Evolutionary conservation across 2,329 filamentous ascomycete genomes (phyloP).

Genomic region (Achaetomium macrosporum): DNA sequence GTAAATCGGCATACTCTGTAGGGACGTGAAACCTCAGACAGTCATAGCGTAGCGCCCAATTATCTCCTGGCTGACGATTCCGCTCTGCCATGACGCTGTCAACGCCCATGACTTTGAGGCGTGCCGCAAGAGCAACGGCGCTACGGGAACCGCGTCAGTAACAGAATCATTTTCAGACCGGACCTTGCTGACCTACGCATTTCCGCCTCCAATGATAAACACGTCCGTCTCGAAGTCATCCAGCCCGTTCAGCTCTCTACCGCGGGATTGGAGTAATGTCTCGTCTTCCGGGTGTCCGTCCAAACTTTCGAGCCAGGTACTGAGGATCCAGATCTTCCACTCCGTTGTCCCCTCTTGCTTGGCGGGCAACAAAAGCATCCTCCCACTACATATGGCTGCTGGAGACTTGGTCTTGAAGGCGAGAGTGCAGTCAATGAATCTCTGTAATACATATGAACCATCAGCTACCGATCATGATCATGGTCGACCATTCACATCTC

Average conservation of each 20-base stretch:
- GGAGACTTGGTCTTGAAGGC: constrained; percentile 30
- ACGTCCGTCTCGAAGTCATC: constrained; percentile 29
- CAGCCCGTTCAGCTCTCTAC: constrained; percentile 11
- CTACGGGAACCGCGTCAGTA: constrained; percentile 14
- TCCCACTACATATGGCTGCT: constrained; percentile 28
- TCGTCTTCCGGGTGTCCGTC: constrained; percentile 28
- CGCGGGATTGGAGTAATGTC: constrained; percentile 21
- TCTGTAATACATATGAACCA: constrained; percentile 13
- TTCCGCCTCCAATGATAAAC: constrained; percentile 32
- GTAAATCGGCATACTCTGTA: constrained; percentile 32
- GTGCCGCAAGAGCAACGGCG: constrained; percentile 30
- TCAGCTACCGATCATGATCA: not conserved
- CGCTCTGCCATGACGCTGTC: constrained; percentile 33
- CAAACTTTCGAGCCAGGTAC: constrained; percentile 27
- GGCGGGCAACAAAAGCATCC: constrained; percentile 28
- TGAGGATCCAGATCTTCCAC: constrained; percentile 34
- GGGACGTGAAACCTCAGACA: constrained; percentile 35
- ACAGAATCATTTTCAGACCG: not conserved
- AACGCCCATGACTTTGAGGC: constrained; percentile 34
- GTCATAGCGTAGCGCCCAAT: constrained; percentile 36
- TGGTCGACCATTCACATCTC: not conserved
- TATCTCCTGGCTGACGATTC: constrained; percentile 33
- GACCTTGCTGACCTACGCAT: constrained; percentile 24
- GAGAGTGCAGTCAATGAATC: constrained; percentile 30
- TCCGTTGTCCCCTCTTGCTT: not conserved